Conservation (phyloP, 73 alveolate genomes). For the Paramecium sexaurelia region DNA sequence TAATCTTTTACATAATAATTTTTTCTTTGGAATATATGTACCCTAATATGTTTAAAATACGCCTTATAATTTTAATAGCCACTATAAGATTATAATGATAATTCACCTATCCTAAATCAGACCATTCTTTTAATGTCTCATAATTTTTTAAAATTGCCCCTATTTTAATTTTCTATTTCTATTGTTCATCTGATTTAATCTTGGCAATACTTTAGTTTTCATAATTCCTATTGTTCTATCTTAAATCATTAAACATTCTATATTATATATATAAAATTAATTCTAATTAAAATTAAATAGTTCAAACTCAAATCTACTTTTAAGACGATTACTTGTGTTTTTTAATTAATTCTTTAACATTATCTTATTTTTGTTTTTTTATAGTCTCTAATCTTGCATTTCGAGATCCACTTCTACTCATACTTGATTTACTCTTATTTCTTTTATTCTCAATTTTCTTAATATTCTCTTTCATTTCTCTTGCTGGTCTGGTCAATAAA, state of each 20-base stretch:
- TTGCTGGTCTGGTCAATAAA: neutral
- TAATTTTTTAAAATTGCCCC: neutral
- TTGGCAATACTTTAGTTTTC: neutral
- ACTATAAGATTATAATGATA: neutral
- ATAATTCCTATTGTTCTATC: neutral
- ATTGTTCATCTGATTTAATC: neutral
- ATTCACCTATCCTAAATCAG: slow-evolving; percentile 55
- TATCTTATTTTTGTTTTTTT: neutral
- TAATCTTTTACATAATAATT: slow-evolving; percentile 53
- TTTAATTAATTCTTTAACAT: slow-evolving; percentile 15
- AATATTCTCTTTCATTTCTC: neutral
- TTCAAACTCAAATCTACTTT: neutral
- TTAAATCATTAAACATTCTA: slow-evolving; percentile 5
- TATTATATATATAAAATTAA: neutral
- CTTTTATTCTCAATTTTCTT: neutral
- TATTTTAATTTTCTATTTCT: neutral
- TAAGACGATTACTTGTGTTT: neutral
- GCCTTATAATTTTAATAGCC: slow-evolving; percentile 26
- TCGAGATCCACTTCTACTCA: neutral
- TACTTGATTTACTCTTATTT: neutral
- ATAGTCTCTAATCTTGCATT: neutral
- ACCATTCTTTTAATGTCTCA: slow-evolving; percentile 25
- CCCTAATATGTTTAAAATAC: neutral
- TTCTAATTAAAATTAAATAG: neutral
- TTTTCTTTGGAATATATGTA: slow-evolving; percentile 15